Evolutionary conservation across 1,139 yeast genomes (phyloP), one percentile per base, ranked within the genome.

Genomic region (Kodamaea alishanica): DNA sequence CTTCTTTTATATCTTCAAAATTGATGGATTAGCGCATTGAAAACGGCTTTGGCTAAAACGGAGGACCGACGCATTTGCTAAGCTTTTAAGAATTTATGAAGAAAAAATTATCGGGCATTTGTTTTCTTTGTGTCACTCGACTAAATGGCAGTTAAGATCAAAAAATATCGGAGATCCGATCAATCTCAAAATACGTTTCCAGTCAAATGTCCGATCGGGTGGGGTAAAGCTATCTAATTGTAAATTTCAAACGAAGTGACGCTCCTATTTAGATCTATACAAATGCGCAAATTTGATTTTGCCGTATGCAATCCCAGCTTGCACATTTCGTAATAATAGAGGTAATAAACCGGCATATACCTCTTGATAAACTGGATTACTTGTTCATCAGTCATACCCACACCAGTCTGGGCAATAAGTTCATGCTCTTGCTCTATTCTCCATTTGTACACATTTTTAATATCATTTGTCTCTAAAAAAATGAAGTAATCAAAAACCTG

Each of bases 391-490:
- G 81, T 63, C 97, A 92, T 89, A 0, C 97, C 97, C 1, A 54
- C 43, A 0, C 96, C 96, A 10, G 58, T 65, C 4, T 45, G 46
- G 7, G 43, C 38, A 7, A 82, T 77, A 51, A 88, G 61, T 3
- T 69, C 77, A 47, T 84, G 86, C 54, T 92, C 98, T 61, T 92
- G 97, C 58, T 90, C 78, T 5, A 75, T 58, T 45, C 98, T 73
- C 98, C 98, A 92, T 7, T 56, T 59, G 57, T 81, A 84, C 5
- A 90, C 92, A 54, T 79, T 81, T 5, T 67, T 53, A 30, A 86
- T 65, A 46, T 75, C 66, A 33, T 68, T 62, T 0, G 96, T 82
- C 27, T 77, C 73, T 36, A 84, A 59, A 38, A 75, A 78, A n/a
- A 90, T 70, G 38, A 86, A 80, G 9, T 68, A 61, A 48, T 85